Percentiles rank a stretch among this genome's conserved stretches.
Evolutionary conservation across 176 grass and related monocot genomes (phyloP).

Genomic region (Rhynchospora pubera): DNA sequence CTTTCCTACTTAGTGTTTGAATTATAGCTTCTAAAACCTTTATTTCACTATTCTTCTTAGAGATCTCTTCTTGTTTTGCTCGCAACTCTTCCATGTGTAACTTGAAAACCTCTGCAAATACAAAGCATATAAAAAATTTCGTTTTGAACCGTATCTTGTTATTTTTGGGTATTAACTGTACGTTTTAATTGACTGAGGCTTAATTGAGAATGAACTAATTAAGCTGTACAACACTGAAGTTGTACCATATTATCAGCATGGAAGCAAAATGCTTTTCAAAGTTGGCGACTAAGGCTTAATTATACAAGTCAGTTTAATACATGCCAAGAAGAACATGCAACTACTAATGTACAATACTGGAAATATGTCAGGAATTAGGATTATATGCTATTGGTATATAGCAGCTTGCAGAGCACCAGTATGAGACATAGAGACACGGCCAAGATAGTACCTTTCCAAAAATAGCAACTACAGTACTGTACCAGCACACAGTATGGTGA

Average conservation of each 20-base stretch:
- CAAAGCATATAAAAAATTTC: background rate
- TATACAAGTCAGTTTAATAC: background rate
- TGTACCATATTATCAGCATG: background rate
- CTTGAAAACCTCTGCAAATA: slow-evolving; percentile 65
- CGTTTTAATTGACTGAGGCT: background rate
- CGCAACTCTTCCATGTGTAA: slow-evolving; percentile 94
- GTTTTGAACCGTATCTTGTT: background rate
- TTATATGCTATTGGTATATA: background rate
- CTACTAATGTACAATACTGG: background rate
- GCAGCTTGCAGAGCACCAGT: background rate
- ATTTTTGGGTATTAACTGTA: background rate
- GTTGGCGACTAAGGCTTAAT: background rate
- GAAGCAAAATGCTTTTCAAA: background rate
- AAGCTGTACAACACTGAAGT: background rate
- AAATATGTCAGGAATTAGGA: background rate
- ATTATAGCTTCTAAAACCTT: slow-evolving; percentile 96
- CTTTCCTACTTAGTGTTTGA: slow-evolving; percentile 71
- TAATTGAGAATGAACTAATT: background rate
- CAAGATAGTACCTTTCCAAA: background rate
- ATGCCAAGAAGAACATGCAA: background rate
- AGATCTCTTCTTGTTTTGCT: slow-evolving; percentile 82
- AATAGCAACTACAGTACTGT: background rate
- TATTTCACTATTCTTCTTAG: slow-evolving; percentile 79
- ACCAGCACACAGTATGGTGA: background rate
- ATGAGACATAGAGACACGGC: background rate